These are phyloP conservation scores for Umbilicus rupestris DNA, from an alignment of 164 flowering plant genomes.

Conservation along the genomic window DNA sequence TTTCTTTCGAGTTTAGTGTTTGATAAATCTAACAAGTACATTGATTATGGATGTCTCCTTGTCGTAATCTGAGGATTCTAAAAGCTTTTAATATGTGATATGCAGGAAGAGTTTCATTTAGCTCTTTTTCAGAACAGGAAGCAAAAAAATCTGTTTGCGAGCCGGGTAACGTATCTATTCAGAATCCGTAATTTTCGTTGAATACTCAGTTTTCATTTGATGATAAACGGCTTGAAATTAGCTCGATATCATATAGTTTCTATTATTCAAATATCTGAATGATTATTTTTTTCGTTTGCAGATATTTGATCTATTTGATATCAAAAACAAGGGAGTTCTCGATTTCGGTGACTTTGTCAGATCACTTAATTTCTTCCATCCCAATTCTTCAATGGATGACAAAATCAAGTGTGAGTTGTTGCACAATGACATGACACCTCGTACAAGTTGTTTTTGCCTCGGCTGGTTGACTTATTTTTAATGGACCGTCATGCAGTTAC, in stretches of 20 bases:
- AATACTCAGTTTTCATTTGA: background rate
- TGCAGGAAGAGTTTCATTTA: constrained; percentile 91
- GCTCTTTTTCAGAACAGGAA: constrained; percentile 83
- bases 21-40: background rate
- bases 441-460: background rate
- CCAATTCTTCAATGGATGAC: constrained; percentile 72
- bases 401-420: constrained; percentile 66
- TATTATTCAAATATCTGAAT: no score
- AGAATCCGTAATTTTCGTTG: background rate
- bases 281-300: constrained; percentile 23
- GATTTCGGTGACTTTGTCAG: constrained; percentile 94
- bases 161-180: constrained; percentile 46
- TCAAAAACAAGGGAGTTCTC: constrained; percentile 65
- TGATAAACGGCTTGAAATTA: no score
- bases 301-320: constrained; percentile 92
- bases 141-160: constrained; percentile 89
- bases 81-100: background rate
- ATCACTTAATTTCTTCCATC: constrained; percentile 83
- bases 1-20: background rate
- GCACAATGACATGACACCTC: background rate
- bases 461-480: background rate
- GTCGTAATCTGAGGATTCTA: background rate
- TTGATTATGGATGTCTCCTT: no score
- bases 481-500: constrained; percentile 35
- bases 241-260: no score